Evolutionary conservation across 495 filamentous ascomycete species (phyloP).

Genomic region (Hypoxylon trugodes): DNA sequence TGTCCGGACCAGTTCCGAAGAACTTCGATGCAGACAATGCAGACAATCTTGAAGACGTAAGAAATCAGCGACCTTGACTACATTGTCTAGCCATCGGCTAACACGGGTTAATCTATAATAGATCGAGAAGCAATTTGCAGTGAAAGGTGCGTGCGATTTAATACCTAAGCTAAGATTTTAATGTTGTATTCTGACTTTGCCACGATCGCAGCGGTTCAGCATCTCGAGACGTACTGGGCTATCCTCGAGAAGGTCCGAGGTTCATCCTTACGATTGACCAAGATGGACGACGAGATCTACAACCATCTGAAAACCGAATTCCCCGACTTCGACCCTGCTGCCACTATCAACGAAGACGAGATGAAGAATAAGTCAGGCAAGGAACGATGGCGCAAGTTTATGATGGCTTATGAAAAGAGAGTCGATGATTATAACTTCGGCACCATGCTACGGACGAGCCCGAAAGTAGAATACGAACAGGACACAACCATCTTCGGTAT

Average conservation of each 20-base stretch:
- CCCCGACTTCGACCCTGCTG: conserved; percentile 87
- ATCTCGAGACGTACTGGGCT: conserved; percentile 95
- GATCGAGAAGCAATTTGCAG: conserved; percentile 99
- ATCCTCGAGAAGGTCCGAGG: conserved; percentile 91
- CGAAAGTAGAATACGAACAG: conserved; percentile 84
- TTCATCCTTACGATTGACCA: conserved; percentile 86
- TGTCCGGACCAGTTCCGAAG: conserved; percentile 46
- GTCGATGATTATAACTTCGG: conserved; percentile 98
- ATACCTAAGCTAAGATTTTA: not conserved
- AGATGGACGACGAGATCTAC: conserved; percentile 93
- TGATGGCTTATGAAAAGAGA: conserved; percentile 91
- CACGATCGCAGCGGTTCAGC: conserved; percentile 75
- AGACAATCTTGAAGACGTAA: conserved; percentile 60
- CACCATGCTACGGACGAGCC: conserved; percentile 82
- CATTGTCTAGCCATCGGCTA: not conserved
- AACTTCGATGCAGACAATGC: conserved; percentile 58
- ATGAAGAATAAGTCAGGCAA: conserved; percentile 99
- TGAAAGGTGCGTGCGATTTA: conserved; percentile 74
- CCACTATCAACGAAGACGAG: conserved; percentile 83
- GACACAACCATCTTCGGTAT: conserved; percentile 91
- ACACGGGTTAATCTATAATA: conserved; percentile 43
- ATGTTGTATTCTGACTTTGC: conserved; percentile 1
- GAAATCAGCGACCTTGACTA: not conserved
- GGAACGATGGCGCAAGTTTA: conserved; percentile 94
- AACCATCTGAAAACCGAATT: conserved; percentile 86